Percentiles rank a stretch among this genome's conserved stretches.
Conservation (phyloP, 2,329 filamentous ascomycete genomes). For the Dothideomycetidae sp. region DNA sequence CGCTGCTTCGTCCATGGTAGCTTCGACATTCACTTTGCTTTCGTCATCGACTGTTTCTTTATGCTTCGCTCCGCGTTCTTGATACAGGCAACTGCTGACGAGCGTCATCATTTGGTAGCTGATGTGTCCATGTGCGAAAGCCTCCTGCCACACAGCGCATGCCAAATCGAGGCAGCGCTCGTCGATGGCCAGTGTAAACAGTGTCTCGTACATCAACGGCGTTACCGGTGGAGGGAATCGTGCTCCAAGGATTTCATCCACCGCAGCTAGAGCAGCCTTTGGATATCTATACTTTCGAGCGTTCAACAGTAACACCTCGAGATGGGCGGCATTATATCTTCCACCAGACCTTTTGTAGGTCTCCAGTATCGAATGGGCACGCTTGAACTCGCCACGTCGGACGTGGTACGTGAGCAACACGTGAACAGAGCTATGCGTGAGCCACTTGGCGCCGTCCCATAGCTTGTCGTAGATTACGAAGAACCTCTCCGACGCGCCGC, state of each 20-base stretch:
- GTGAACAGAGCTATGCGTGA: constrained; percentile 14
- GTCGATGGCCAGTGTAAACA: constrained; percentile 18
- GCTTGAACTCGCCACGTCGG: constrained; percentile 12
- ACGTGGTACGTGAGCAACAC: constrained; percentile 13
- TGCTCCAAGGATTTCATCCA: background rate
- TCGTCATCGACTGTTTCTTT: no score
- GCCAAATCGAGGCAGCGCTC: constrained; percentile 17
- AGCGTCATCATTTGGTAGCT: constrained; percentile 6
- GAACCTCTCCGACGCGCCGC: constrained; percentile 12
- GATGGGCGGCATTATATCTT: constrained; percentile 9
- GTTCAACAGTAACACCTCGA: background rate
- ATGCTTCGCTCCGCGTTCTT: no score
- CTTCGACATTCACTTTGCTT: no score
- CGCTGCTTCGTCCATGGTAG: no score
- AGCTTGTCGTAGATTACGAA: constrained; percentile 13
- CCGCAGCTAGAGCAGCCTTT: background rate
- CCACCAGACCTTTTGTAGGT: constrained; percentile 12
- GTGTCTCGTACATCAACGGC: constrained; percentile 11
- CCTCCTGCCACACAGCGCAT: constrained; percentile 23
- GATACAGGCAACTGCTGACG: no score
- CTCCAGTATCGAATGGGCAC: constrained; percentile 17
- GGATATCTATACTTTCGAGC: background rate
- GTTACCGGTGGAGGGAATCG: constrained; percentile 6
- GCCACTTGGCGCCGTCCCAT: constrained; percentile 15
- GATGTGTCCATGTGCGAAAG: constrained; percentile 17